Base-by-base conservation (phyloP, 495 filamentous ascomycete species). In the Lasiosphaeris hirsuta region DNA sequence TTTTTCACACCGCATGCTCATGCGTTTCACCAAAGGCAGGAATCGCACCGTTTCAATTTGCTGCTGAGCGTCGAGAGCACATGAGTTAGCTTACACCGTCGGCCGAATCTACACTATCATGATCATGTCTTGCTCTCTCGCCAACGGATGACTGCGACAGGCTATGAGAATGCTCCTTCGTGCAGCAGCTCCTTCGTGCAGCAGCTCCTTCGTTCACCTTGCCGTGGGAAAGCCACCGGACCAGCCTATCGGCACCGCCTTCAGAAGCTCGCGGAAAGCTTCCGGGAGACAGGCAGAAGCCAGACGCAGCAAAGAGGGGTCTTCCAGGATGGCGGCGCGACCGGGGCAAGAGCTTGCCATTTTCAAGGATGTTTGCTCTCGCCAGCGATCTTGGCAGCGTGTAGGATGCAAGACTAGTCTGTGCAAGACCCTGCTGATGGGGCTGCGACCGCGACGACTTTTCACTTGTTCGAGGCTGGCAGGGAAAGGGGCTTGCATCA, bases 171-270 rank as follows among this genome's bases (percentile, higher is more conserved):
- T 15, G 10, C 15, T 46, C 1, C 19, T 19, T 19, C 10, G 9
- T n/a, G 17, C 43, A 46, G n/a, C n/a, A n/a, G 10, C 15, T 46
- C 1, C 19, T n/a, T 19, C 10, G 9, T n/a, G 17, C 43, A 46
- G n/a, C n/a, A n/a, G n/a, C n/a, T n/a, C n/a, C n/a, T n/a, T 18
- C 10, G 43, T 13, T 7, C 39, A 5, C 19, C n/a, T 46, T n/a
- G n/a, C n/a, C 10, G 17, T 10, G 19, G 13, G 43, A 46, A 10
- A 49, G 54, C 42, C 46, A 23, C 48, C 39, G 35, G 48, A 43
- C 42, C 59, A 61, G 47, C 53, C 53, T 45, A 19, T 46, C 40
- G 59, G 59, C 52, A 35, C 58, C 45, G 18, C 40, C 54, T 33
- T 38, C 23, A 30, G 23, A 2, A 14, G 10, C 41, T 15, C 59